phyloP scores from a whole-genome alignment of 2,329 filamentous ascomycete genomes.

The Pyricularia grisea region DNA sequence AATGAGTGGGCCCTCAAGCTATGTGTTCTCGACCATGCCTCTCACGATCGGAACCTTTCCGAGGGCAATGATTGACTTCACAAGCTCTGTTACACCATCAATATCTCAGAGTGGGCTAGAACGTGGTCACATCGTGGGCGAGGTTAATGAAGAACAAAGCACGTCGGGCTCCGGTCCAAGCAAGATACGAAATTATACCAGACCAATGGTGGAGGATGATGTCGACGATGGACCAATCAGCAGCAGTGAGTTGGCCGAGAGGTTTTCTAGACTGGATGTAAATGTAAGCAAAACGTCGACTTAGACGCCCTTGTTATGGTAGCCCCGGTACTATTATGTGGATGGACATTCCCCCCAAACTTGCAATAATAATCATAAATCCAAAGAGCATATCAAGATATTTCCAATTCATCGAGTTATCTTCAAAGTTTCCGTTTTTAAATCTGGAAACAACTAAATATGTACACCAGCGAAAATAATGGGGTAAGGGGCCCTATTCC shows the following conservation, averaged over 20 bases:
- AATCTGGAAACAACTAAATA: background rate
- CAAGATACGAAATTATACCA: background rate
- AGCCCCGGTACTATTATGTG: too few species aligned
- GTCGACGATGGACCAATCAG: background rate
- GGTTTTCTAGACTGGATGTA: background rate
- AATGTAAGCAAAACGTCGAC: background rate
- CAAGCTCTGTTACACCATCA: background rate
- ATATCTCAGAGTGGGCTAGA: background rate
- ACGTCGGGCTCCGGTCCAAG: background rate
- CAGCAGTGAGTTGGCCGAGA: background rate
- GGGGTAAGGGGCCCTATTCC: background rate
- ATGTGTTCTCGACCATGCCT: background rate
- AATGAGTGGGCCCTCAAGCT: background rate
- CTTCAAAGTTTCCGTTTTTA: background rate
- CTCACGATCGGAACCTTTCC: background rate
- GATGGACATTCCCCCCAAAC: too few species aligned
- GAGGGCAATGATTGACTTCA: background rate
- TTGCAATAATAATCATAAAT: too few species aligned
- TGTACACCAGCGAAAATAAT: background rate
- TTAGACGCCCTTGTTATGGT: background rate
- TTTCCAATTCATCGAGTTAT: background rate
- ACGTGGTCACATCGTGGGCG: background rate
- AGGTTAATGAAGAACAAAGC: background rate
- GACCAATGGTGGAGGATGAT: conserved; percentile 4
- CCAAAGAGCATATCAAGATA: background rate